Base-by-base conservation (phyloP, 23 red algal genomes). In the Cyanidiococcus yangmingshanensis region DNA sequence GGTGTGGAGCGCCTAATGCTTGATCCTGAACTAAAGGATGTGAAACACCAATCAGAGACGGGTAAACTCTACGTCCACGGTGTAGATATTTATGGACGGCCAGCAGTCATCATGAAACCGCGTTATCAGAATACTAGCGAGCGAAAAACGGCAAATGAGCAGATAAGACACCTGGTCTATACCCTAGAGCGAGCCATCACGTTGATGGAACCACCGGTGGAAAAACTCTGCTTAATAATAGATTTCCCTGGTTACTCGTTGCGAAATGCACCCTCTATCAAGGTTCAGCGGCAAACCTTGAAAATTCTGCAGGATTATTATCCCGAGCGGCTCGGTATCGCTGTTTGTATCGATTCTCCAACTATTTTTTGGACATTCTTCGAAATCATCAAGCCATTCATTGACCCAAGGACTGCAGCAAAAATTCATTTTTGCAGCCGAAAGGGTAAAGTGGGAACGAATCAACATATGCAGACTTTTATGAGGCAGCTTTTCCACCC, bases 361-460 rank as follows among this genome's bases (percentile, higher is more conserved):
- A 76, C 50, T 2, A 79, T 90, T 41, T 90, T 90, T 41, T 59
- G 77, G 57, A 76, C 59, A 7, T 51, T 87, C 74, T 90, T 84
- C 74, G 76, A 85, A 32, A 37, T 96, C 50, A 83, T 96, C 80
- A 83, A 79, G 34, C 92, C 92, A 37, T 96, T 96, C 63, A 96
- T 96, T 41, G 92, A 96, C 59, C 76, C 76, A 21, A 76, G 82
- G 2, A 96, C 92, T 0, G 80, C 84, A 7, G 85, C 77, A 7
- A 96, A 96, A 63, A 67, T 93, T n/a, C 50, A 76, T 27, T 93
- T 93, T 31, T 40, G 39, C 50, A 57, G 59, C 18, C 63, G 63
- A 25, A 71, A 71, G 63, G 63, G 16, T 2, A 71, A 71, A 71
- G n/a, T 3, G 7, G 63, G 63, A 12, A 71, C 63, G 12, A 25